Evolutionary conservation across 2,329 filamentous ascomycete species (phyloP).

Genomic region (Botrytis pseudocinerea): DNA sequence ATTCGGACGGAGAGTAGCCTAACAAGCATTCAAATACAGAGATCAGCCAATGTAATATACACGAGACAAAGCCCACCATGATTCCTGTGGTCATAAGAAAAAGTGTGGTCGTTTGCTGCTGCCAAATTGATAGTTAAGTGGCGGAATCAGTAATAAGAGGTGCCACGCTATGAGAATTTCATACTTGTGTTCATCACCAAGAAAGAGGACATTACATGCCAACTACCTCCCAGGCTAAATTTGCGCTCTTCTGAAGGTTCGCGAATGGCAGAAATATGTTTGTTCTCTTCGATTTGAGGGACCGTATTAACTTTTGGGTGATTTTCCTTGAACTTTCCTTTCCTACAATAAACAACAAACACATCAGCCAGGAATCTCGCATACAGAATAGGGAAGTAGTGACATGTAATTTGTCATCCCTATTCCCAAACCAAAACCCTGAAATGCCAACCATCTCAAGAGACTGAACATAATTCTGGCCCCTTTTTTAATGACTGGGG

Average conservation of each 20-base stretch:
- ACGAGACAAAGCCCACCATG: constrained; percentile 23
- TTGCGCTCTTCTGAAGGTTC: constrained; percentile 15
- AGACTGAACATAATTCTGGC: constrained; percentile 9
- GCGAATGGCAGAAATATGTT: constrained; percentile 2
- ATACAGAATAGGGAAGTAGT: constrained; percentile 22
- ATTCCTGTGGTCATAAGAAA: constrained; percentile 8
- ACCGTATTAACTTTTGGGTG: constrained; percentile 6
- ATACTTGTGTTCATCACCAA: constrained; percentile 26
- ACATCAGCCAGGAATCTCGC: constrained; percentile 20
- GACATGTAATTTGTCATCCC: constrained; percentile 24
- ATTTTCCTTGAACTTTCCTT: constrained; percentile 8
- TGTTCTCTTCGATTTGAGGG: constrained; percentile 18
- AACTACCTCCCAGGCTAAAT: constrained; percentile 20
- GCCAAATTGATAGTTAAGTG: constrained; percentile 14
- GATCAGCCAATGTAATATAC: constrained; percentile 24
- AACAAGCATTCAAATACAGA: constrained; percentile 26
- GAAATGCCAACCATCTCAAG: constrained; percentile 17
- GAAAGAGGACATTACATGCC: constrained; percentile 22
- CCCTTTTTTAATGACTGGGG: constrained; percentile 4
- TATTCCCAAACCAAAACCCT: constrained; percentile 18
- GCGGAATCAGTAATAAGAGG: constrained; percentile 14
- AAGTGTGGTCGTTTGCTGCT: constrained; percentile 3
- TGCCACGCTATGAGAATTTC: constrained; percentile 22
- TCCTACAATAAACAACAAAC: constrained; percentile 21
- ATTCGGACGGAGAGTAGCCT: constrained; percentile 39